phyloP scores from a whole-genome alignment of 148 eudicot species.

The Chenopodium formosanum region DNA sequence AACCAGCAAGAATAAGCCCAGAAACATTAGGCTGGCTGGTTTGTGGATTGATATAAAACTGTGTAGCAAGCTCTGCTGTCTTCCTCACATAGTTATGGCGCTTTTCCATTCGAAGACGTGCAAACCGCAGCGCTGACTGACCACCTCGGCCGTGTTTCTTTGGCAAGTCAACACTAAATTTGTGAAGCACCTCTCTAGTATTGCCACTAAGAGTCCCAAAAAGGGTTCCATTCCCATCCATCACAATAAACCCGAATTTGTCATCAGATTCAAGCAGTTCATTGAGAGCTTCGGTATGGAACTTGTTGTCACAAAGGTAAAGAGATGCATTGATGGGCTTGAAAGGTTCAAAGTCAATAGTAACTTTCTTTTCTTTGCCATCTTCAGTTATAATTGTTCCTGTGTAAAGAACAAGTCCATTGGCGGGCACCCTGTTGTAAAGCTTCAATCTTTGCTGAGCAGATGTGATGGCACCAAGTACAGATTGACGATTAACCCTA shows the following conservation, averaged over 20 bases:
- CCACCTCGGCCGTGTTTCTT: conserved; percentile 30
- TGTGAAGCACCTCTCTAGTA: conserved; percentile 26
- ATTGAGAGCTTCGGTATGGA: conserved; percentile 29
- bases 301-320: conserved; percentile 29
- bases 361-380: conserved; percentile 29
- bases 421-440: conserved; percentile 25
- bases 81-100: conserved; percentile 28
- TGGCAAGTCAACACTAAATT: conserved; percentile 30
- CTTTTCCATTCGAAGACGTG: conserved; percentile 27
- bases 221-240: conserved; percentile 33
- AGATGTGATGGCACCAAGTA: conserved; percentile 29
- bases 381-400: conserved; percentile 27
- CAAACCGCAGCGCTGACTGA: conserved; percentile 27
- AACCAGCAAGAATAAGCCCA: conserved; percentile 30
- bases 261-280: conserved; percentile 31
- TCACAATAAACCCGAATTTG: conserved; percentile 31
- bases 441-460: conserved; percentile 31
- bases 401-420: conserved; percentile 27
- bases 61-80: conserved; percentile 29
- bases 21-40: conserved; percentile 30
- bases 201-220: conserved; percentile 37
- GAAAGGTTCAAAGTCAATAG: conserved; percentile 31
- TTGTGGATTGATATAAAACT: conserved; percentile 21
- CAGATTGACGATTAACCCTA: conserved; percentile 30
- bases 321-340: conserved; percentile 25